phyloP scores from a whole-genome alignment of 1,139 yeast genomes.

The Yamadazyma atmosphaerica region DNA sequence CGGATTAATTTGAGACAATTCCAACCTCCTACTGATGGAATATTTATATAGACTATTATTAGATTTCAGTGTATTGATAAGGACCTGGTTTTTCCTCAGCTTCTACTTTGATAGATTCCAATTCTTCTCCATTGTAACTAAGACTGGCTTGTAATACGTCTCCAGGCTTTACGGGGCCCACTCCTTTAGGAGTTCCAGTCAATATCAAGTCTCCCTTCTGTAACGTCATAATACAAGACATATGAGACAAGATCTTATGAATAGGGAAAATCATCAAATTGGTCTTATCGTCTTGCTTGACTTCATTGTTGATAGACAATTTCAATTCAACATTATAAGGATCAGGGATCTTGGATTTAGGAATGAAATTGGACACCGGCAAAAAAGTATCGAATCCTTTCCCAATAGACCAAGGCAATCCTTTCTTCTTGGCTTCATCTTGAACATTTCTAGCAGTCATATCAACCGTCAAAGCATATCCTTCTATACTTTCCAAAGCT shows the following conservation, averaged over 20 bases:
- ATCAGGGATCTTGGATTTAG: conserved; percentile 65
- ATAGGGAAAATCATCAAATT: conserved; percentile 86
- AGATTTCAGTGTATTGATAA: conserved; percentile 62
- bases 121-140: conserved; percentile 51
- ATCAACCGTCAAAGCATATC: conserved; percentile 88
- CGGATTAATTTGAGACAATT: conserved; percentile 75
- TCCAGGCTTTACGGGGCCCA: conserved; percentile 77
- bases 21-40: conserved; percentile 56
- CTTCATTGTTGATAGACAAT: conserved; percentile 68
- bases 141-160: conserved; percentile 70
- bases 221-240: conserved; percentile 86
- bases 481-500: conserved; percentile 74
- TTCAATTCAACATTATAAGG: conserved; percentile 71
- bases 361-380: conserved; percentile 74
- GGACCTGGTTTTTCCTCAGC: conserved; percentile 78
- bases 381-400: conserved; percentile 96
- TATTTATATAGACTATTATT: conserved; percentile 31
- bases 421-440: conserved; percentile 90
- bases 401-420: conserved; percentile 95
- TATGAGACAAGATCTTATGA: conserved; percentile 73
- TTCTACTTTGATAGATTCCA: conserved; percentile 54
- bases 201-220: conserved; percentile 87
- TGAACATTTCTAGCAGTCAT: conserved; percentile 96
- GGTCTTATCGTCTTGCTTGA: conserved; percentile 76
- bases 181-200: conserved; percentile 99